Evolutionary conservation across 768 basidiomycete species (phyloP).

Genomic region (Termitomyces sp.): DNA sequence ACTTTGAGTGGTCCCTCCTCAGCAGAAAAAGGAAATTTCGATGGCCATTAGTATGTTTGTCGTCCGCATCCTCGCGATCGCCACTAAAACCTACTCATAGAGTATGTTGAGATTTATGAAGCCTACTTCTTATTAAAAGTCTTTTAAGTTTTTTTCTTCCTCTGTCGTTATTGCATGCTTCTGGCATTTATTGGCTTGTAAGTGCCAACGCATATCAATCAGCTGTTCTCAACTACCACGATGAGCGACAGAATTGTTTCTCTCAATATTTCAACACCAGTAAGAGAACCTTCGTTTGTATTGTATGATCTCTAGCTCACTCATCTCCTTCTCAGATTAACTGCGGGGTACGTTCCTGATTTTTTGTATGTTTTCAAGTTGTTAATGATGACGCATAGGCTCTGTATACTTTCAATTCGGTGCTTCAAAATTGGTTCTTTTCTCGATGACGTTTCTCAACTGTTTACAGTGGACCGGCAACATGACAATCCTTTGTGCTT

Average conservation of each 20-base stretch:
- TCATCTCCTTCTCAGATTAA: constrained; percentile 40
- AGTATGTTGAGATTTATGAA: constrained; percentile 11
- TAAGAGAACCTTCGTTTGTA: constrained; percentile 15
- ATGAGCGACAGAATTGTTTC: constrained; percentile 46
- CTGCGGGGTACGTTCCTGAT: constrained; percentile 40
- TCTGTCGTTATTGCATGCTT: constrained; percentile 70
- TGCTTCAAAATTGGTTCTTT: constrained; percentile 18
- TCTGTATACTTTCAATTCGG: constrained; percentile 65
- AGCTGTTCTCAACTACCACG: background rate
- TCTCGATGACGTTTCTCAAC: background rate
- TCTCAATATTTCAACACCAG: constrained; percentile 42
- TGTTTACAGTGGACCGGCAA: constrained; percentile 51
- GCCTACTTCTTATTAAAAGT: background rate
- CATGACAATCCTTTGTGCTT: constrained; percentile 58
- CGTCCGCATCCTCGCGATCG: background rate
- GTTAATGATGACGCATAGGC: constrained; percentile 28
- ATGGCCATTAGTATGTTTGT: constrained; percentile 59
- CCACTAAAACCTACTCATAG: constrained; percentile 7
- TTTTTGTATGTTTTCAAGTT: background rate
- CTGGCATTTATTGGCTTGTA: constrained; percentile 59
- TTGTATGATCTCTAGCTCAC: background rate
- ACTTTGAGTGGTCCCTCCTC: constrained; percentile 65
- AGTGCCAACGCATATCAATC: constrained; percentile 16
- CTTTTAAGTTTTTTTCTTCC: constrained; percentile 52
- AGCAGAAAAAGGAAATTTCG: constrained; percentile 51